Evolutionary conservation across 805 yeast genomes (phyloP).

Genomic region (Candida methanosorbosa): DNA sequence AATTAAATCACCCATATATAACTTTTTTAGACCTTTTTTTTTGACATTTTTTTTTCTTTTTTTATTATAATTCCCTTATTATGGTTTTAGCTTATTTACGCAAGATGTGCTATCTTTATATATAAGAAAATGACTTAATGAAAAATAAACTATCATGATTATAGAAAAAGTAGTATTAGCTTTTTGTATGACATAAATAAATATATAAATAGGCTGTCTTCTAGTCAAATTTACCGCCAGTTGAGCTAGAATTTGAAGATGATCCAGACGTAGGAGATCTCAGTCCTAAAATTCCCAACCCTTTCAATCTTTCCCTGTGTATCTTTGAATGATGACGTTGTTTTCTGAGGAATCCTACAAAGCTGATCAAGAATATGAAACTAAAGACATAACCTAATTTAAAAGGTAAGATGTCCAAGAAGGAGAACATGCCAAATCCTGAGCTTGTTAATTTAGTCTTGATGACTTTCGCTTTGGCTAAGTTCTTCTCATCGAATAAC

Average conservation of each 20-base stretch:
- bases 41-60: background rate
- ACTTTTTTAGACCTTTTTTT: background rate
- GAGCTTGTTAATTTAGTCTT: too few species aligned
- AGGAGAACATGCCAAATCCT: background rate
- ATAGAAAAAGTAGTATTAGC: too few species aligned
- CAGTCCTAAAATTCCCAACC: background rate
- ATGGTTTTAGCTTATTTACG: too few species aligned
- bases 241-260: too few species aligned
- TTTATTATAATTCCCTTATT: background rate
- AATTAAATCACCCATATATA: conserved; percentile 5
- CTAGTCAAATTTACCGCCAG: background rate
- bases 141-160: too few species aligned
- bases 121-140: too few species aligned
- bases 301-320: background rate
- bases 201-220: too few species aligned
- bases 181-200: too few species aligned
- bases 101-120: too few species aligned
- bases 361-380: too few species aligned
- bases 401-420: background rate
- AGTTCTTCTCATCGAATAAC: too few species aligned
- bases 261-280: background rate
- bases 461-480: background rate
- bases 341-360: background rate
- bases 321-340: background rate
- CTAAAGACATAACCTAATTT: background rate